These are phyloP conservation scores for Bertia moriformis DNA, from an alignment of 2,329 filamentous ascomycete genomes.

Conservation along the genomic window DNA sequence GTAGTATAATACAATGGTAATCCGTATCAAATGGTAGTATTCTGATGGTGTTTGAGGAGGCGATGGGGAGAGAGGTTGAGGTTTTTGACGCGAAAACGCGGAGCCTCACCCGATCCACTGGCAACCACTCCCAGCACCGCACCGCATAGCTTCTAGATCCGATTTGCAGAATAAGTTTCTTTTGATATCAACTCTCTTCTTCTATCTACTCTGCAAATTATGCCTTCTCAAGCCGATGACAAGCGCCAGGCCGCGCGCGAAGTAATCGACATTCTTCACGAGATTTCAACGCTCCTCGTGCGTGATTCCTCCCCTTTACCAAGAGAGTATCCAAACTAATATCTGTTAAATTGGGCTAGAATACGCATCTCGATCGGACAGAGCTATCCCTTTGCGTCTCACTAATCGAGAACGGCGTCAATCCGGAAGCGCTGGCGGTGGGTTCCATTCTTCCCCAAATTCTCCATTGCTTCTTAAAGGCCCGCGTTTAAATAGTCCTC, in stretches of 20 bases:
- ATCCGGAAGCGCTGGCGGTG: conserved; percentile 54
- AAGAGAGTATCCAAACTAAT: neutral
- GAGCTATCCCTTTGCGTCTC: conserved; percentile 54
- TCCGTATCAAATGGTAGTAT: too few species aligned
- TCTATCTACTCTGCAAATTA: neutral
- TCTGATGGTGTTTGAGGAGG: too few species aligned
- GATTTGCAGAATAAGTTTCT: too few species aligned
- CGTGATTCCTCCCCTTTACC: conserved; percentile 8
- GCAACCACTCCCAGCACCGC: too few species aligned
- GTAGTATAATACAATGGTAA: too few species aligned
- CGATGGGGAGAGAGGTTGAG: too few species aligned
- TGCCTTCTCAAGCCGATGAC: neutral
- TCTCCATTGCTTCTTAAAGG: neutral
- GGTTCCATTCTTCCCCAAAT: conserved; percentile 13
- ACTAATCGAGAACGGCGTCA: conserved; percentile 56
- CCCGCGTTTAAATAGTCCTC: neutral
- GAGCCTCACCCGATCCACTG: too few species aligned
- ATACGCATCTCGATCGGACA: conserved; percentile 49
- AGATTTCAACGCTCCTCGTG: conserved; percentile 48
- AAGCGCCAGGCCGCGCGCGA: conserved; percentile 35
- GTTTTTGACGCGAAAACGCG: too few species aligned
- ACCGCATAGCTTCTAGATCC: too few species aligned
- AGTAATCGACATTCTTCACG: conserved; percentile 33
- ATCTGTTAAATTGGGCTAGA: conserved; percentile 21
- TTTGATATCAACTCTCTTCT: neutral